Base-by-base conservation (phyloP, 2,329 filamentous ascomycete genomes). In the Clarireedia paspali region DNA sequence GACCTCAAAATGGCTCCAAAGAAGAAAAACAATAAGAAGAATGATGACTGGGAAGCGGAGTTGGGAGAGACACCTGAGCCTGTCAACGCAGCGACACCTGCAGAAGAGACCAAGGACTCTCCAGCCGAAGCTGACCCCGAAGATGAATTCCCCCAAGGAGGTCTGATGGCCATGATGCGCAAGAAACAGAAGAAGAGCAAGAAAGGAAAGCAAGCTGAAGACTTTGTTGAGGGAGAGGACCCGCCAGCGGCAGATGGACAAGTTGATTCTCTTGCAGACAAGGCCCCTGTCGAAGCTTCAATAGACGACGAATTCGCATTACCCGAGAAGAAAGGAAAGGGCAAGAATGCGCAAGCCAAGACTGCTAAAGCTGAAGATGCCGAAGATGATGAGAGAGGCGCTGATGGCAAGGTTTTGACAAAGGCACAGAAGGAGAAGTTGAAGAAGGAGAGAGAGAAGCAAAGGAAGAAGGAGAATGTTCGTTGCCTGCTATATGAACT, bases 401-500 rank as follows among this genome's bases (percentile, higher is more conserved):
- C 77, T 4, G 76, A 77, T 57, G 86, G 86, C 46, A 82, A 84
- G 55, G 79, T 97, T 49, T 84, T 97, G 75, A 95, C 90, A 40
- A 99, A 97, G 82, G 94, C 95, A 57, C 91, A 99, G 76, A 99
- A 99, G 77, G 94, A 99, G 72, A 95, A 90, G 74, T 80, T 92
- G 68, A 97, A 92, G 81, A 99, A 96, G 76, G 94, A 99, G 77
- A 85, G 90, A 59, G 94, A 99, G 77, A 99, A 99, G 83, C 89
- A 94, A 75, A 82, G 91, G 64, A 99, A 99, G 77, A 99, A 91
- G 83, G 94, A 99, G 74, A 88, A 97, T 82, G 90, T 94, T 71
- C 57, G 77, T 69, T 69, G 9, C 3, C 40, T 50, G 46, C 12
- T 34, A 24, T 15, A 50, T 26, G 36, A 20, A 17, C 17, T n/a